Evolutionary conservation across 768 basidiomycete species (phyloP).

Genomic region (Tricholoma saponaceum): DNA sequence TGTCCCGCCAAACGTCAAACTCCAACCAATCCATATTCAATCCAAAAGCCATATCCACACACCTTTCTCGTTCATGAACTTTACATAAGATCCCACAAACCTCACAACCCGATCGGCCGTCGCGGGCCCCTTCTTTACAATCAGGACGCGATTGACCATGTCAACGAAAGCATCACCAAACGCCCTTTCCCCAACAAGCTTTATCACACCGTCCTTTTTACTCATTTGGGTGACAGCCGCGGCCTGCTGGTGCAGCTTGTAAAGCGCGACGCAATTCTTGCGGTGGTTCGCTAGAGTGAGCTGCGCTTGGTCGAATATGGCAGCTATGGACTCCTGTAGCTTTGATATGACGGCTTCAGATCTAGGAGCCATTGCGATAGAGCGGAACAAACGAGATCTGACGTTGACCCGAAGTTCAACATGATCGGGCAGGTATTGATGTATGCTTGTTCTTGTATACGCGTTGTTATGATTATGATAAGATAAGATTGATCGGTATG

Average conservation of each 20-base stretch:
- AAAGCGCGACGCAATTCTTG: slow-evolving; percentile 85
- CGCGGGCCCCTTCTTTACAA: slow-evolving; percentile 81
- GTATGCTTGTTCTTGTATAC: slow-evolving; percentile 15
- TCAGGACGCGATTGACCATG: slow-evolving; percentile 67
- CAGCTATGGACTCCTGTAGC: slow-evolving; percentile 31
- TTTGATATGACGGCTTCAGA: slow-evolving; percentile 22
- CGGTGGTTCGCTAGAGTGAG: slow-evolving; percentile 80
- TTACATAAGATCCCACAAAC: slow-evolving; percentile 82
- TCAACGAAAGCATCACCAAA: slow-evolving; percentile 77
- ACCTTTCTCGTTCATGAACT: slow-evolving; percentile 84
- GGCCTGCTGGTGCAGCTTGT: slow-evolving; percentile 76
- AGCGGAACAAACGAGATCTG: not conserved
- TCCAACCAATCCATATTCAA: not conserved
- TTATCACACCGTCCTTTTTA: slow-evolving; percentile 42
- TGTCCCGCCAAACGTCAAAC: not conserved
- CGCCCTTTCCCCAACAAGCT: slow-evolving; percentile 69
- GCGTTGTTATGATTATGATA: slow-evolving; percentile 14
- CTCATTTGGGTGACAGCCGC: slow-evolving; percentile 46
- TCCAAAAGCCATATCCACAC: slow-evolving; percentile 20
- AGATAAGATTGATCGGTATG: slow-evolving; percentile 1
- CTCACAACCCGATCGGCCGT: slow-evolving; percentile 82
- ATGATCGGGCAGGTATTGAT: slow-evolving; percentile 10
- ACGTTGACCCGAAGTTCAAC: slow-evolving; percentile 1
- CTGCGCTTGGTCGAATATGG: slow-evolving; percentile 78
- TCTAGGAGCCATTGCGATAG: slow-evolving; percentile 19